Base-by-base conservation (phyloP, 306 rosid species). In the Hippophae tibetana region DNA sequence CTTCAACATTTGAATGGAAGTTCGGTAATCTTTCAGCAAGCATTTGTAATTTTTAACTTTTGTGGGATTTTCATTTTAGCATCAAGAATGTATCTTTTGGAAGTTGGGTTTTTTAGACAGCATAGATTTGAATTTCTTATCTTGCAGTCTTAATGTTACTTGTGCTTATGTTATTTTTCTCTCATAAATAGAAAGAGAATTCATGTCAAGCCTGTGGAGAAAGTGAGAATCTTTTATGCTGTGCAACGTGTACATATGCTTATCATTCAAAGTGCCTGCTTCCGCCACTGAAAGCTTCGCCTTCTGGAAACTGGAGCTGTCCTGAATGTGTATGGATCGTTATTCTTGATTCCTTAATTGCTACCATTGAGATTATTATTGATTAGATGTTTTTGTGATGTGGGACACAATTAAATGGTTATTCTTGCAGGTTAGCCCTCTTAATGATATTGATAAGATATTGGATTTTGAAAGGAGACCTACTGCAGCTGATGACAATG, bases 391-490 rank as follows among this genome's bases (percentile, higher is more conserved):
- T 56, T 41, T 44, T 49, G 64, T 60, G 69, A 54, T 45, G 54
- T 40, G 58, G 69, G n/a, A 71, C 48, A 71, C 48, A 69, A 61
- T 38, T 50, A 54, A 13, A n/a, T 65, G 49, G 44, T 47, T n/a
- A 12, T 57, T 13, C 40, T 74, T 84, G 66, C 95, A 93, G 99
- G 95, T 93, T 64, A 93, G 95, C 82, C 99, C 99, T 7, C 83
- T 93, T 42, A 79, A 64, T 72, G 99, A 88, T 64, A 88, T 88
- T 52, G 99, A 93, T 8, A 88, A 93, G 78, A 71, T 93, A 75
- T 74, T 93, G 77, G 99, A 93, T 58, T 86, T 85, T 63, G 97
- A 84, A 73, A 88, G 84, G 95, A 96, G 99, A 43, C 99, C 99
- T 47, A 86, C 95, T 65, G 82, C 76, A 26, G 95, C 87, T 8